Percentiles rank a stretch among this genome's conserved stretches.
Conservation (phyloP, 2,329 filamentous ascomycete genomes). For the Calonectria pteridis region DNA sequence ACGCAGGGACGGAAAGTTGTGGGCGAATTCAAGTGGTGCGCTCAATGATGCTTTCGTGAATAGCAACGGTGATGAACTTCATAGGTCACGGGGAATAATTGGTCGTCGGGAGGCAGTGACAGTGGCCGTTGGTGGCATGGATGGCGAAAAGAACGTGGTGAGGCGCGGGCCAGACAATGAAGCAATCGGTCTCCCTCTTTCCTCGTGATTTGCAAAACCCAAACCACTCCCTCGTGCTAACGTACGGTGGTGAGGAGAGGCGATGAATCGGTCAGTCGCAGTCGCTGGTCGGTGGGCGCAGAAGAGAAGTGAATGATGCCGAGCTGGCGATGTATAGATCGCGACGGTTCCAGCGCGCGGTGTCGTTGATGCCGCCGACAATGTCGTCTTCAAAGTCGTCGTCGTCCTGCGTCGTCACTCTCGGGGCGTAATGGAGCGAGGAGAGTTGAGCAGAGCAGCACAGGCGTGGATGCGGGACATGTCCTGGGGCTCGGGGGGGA, state of each 20-base stretch:
- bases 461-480: constrained; percentile 12
- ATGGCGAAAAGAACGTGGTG: constrained; percentile 8
- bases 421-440: constrained; percentile 12
- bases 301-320: neutral
- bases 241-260: neutral
- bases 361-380: constrained; percentile 20
- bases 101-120: constrained; percentile 19
- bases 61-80: constrained; percentile 6
- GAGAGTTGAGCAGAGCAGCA: constrained; percentile 14
- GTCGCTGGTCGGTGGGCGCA: neutral
- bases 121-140: constrained; percentile 15
- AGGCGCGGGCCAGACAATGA: neutral
- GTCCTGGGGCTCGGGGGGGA: constrained; percentile 12
- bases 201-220: neutral
- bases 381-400: constrained; percentile 20
- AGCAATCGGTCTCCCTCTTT: constrained; percentile 16
- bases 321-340: neutral
- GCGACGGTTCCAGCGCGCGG: constrained; percentile 23
- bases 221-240: neutral
- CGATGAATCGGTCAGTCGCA: constrained; percentile 1
- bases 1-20: constrained; percentile 32
- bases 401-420: constrained; percentile 24
- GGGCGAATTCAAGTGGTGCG: neutral
- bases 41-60: constrained; percentile 11
- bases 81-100: constrained; percentile 6